Base-by-base conservation (phyloP, 345 rosid species). In the Boechera retrofracta region DNA sequence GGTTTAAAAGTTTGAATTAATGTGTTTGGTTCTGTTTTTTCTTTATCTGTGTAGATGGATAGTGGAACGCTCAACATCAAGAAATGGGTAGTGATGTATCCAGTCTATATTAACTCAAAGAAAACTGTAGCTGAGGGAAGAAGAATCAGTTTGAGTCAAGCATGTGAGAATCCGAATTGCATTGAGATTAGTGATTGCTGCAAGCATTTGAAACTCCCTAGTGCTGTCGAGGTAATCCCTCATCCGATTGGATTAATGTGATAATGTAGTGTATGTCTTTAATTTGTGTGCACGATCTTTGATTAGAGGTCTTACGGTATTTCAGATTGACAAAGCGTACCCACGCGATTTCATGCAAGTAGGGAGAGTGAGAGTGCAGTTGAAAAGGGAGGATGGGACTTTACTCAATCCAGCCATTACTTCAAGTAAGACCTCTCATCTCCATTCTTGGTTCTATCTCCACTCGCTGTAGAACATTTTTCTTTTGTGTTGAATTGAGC, bases 271-370 rank as follows among this genome's bases (percentile, higher is more conserved):
- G 5, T 4, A 2, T 31, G 39, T 47, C 18, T 11, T 69, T 0
- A n/a, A 16, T 2, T 38, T n/a, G 21, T 12, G 73, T 41, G 12
- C 42, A 33, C 6, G 59, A 78, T 54, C 3, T 18, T 12, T 16
- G 42, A 10, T 31, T 31, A 28, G 59, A 52, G 28, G 0, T 69
- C 4, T 47, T 49, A 0, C 28, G 39, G 31, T 38, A 0, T 9
- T 26, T 64, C 75, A 95, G 93, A 78, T 87, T 79, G 96, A 92
- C 70, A 92, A 95, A 85, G 97, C 94, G 26, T 95, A 92, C 65
- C 98, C 98, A 3, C 90, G 98, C 0, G 96, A 95, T 84, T 92
- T 85, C 82, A 88, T 92, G 97, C 99, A 95, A 89, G 67, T 84
- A 76, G 98, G 98, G 72, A 89, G 98, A 81, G 97, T 92, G 47